Base-by-base conservation (phyloP, 352 stramenopile genomes). In the Plasmopara muralis region DNA sequence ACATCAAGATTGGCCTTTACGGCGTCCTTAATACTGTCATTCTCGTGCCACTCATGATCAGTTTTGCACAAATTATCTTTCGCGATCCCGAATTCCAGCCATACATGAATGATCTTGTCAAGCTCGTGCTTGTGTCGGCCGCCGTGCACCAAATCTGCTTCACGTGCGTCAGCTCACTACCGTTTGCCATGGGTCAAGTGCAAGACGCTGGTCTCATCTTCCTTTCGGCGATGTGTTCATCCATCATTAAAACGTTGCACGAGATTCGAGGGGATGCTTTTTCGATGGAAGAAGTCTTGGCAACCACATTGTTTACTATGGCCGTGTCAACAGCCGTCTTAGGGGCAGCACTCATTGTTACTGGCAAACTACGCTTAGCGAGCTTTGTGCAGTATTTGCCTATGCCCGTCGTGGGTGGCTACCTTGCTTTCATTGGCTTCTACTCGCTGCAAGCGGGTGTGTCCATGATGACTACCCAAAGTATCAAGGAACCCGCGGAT, bases 161-260 rank as follows among this genome's bases (percentile, higher is more conserved):
- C 58, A 93, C 83, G 4, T 64, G 81, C 15, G 88, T 95, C 43
- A 98, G 85, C 50, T 91, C 87, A 33, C 75, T 99, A 46, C 84
- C 89, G 6, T 99, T 99, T 68, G 95, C 97, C 3, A 95, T 99
- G 43, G 97, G 96, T 2, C 95, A 98, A 69, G 97, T 99, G 4
- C 97, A 99, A 65, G 95, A 99, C 67, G 96, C 96, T 2, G 97
- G 97, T 0, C 77, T 99, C n/a, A 99, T 99, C 55, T 99, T 99
- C 72, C 77, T 99, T 43, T 96, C 83, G 15, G 80, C 82, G 41
- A 99, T 99, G 79, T 90, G 95, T 9, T 88, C 72, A 18, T 85
- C 75, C 18, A 97, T 97, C 50, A 85, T 91, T 35, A 72, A 86
- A 38, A 79, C 67, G 14, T 48, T 97, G 13, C 77, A 81, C 18